These are phyloP conservation scores for Cercospora nicotianae DNA, from an alignment of 2,329 filamentous ascomycete species.

Conservation along the genomic window DNA sequence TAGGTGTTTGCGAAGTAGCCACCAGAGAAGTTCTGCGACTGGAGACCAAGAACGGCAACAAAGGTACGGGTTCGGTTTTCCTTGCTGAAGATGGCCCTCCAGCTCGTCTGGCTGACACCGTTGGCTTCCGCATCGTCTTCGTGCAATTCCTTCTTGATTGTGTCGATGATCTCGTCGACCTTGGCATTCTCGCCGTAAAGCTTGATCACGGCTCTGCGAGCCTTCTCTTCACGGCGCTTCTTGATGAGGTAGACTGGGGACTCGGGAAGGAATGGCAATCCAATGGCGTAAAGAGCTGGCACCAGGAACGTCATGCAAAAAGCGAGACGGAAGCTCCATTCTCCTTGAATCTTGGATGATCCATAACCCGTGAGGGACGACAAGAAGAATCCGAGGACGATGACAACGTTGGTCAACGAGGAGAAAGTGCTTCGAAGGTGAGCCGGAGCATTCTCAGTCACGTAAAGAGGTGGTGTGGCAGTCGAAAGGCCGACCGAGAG, in stretches of 20 bases:
- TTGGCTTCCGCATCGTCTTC: conserved; percentile 25
- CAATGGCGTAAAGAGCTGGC: conserved; percentile 28
- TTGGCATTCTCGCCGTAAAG: conserved; percentile 28
- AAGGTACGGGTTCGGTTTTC: conserved; percentile 31
- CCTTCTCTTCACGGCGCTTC: conserved; percentile 61
- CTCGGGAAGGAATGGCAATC: conserved; percentile 65
- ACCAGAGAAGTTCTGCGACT: conserved; percentile 30
- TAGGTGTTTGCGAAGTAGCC: conserved; percentile 29
- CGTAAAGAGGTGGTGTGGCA: conserved; percentile 31
- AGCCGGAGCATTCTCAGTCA: conserved; percentile 33
- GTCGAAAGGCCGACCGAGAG: conserved; percentile 32
- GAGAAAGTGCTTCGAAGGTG: conserved; percentile 30
- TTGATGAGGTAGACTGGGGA: conserved; percentile 84
- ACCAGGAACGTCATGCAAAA: conserved; percentile 33
- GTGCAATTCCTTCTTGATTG: conserved; percentile 27
- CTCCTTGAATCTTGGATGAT: conserved; percentile 29
- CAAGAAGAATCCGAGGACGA: conserved; percentile 33
- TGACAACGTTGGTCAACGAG: conserved; percentile 32
- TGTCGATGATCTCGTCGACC: conserved; percentile 25
- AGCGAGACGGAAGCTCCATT: conserved; percentile 31
- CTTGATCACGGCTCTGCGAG: conserved; percentile 46
- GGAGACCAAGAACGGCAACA: conserved; percentile 31
- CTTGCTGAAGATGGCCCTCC: conserved; percentile 31
- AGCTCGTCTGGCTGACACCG: conserved; percentile 32
- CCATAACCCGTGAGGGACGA: conserved; percentile 32